Evolutionary conservation across 2,329 filamentous ascomycete genomes (phyloP), one percentile per base, ranked within the genome.

Genomic region (Arachnomyces sp.): DNA sequence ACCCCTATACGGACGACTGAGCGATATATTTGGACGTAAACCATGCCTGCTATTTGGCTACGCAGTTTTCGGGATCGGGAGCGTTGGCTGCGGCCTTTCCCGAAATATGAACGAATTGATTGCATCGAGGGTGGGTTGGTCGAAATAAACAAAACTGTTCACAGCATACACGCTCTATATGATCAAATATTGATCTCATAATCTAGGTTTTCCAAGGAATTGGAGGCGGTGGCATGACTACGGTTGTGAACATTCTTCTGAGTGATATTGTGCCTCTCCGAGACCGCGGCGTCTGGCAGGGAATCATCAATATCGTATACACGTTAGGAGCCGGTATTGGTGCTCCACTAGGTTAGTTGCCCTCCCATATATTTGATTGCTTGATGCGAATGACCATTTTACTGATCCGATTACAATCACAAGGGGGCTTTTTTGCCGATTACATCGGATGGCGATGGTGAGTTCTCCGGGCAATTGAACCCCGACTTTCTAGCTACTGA

Each of bases 391-490:
- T 20, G n/a, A 15, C 11, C 14, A 25, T 25, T 35, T 36, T 41
- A 40, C 47, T 55, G 37, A 55, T 9, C 20, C 43, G 20, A 33
- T 31, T 25, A 25, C 20, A 25, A 25, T 16, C 31, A 36, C 36
- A 40, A 60, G 54, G 74, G 12, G 84, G 84, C 2, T 57, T 84
- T 5, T 59, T 88, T n/a, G 76, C 82, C 0, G 83, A 88, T 57
- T 76, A 71, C 3, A 72, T 88, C 38, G 82, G 83, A 28, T 88
- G 84, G 84, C 68, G 84, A 48, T 87, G 82, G 79, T 78, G 63
- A 55, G 66, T 54, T 28, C 16, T 31, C 39, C 41, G 40, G 38
- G 44, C 31, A 40, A 32, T 34, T 38, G 14, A 16, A 2, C 28
- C 8, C 2, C 36, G 12, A 12, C 11, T 37, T 7, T 35, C 17